These are phyloP conservation scores for Lentinula lateritia DNA, from an alignment of 768 basidiomycete genomes.

Conservation along the genomic window DNA sequence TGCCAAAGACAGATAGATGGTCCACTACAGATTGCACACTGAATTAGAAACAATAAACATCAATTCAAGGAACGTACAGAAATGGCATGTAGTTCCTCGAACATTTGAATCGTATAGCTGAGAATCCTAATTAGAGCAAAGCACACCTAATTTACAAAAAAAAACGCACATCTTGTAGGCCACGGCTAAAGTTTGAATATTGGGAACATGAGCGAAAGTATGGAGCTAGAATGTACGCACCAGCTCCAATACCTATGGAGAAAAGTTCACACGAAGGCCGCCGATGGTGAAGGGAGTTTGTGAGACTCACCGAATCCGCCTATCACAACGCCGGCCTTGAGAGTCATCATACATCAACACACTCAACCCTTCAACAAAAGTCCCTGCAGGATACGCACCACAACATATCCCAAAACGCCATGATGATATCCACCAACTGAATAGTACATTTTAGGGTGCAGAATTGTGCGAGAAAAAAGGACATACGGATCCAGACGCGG, in stretches of 20 bases:
- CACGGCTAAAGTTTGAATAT: slow-evolving; percentile 19
- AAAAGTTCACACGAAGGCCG: not conserved
- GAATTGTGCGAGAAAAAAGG: not conserved
- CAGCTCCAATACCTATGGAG: slow-evolving; percentile 25
- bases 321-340: slow-evolving; percentile 26
- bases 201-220: not conserved
- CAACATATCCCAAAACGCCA: slow-evolving; percentile 29
- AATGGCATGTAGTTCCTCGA: slow-evolving; percentile 23
- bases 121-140: not conserved
- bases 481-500: slow-evolving; percentile 44
- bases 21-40: slow-evolving; percentile 26
- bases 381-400: slow-evolving; percentile 19
- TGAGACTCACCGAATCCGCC: slow-evolving; percentile 31
- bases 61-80: slow-evolving; percentile 19
- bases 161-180: slow-evolving; percentile 29
- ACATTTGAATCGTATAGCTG: slow-evolving; percentile 28
- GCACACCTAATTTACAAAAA: not conserved
- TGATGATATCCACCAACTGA: slow-evolving; percentile 32
- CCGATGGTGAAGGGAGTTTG: not conserved
- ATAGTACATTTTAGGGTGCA: not conserved
- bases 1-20: slow-evolving; percentile 34
- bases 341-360: not conserved
- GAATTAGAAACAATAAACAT: not conserved
- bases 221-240: slow-evolving; percentile 12
- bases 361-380: not conserved